Percentiles rank a stretch among this genome's conserved stretches.
These are phyloP conservation scores for Hypoxylon sp. DNA, from an alignment of 2,329 filamentous ascomycete genomes.

Conservation along the genomic window DNA sequence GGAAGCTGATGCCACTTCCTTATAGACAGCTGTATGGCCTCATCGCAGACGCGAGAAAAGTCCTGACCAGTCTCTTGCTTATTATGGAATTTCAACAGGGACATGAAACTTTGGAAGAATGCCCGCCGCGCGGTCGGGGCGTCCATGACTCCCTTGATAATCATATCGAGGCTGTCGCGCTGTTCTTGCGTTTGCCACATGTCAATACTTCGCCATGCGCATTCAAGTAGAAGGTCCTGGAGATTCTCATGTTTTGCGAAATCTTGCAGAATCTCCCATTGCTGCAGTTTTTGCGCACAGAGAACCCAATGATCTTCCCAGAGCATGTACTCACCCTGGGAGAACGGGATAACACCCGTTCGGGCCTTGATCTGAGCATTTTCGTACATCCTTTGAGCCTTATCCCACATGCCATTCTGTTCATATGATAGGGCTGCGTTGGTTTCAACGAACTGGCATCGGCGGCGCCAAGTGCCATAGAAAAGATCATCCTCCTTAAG, in stretches of 20 bases:
- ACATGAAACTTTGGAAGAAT: conserved; percentile 99
- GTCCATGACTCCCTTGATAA: conserved; percentile 98
- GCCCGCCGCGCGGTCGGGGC: conserved; percentile 92
- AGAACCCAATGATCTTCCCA: conserved; percentile 99
- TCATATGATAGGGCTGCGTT: conserved; percentile 98
- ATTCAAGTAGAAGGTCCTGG: conserved; percentile 94
- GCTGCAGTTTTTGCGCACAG: conserved; percentile 97
- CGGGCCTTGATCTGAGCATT: conserved; percentile 96
- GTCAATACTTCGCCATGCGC: conserved; percentile 95
- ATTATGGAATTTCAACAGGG: conserved; percentile 91
- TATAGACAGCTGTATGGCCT: conserved; percentile 96
- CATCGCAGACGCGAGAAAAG: conserved; percentile 92
- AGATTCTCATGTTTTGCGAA: conserved; percentile 99
- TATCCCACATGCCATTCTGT: conserved; percentile 99
- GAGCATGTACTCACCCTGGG: conserved; percentile 96
- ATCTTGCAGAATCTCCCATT: conserved; percentile 98
- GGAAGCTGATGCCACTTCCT: conserved; percentile 99
- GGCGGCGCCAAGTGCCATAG: conserved; percentile 95
- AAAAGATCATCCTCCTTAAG: conserved; percentile 97
- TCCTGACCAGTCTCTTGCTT: conserved; percentile 85
- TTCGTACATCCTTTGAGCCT: conserved; percentile 97
- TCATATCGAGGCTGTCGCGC: conserved; percentile 88
- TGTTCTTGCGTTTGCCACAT: conserved; percentile 92
- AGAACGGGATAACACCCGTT: conserved; percentile 96
- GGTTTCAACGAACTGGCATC: conserved; percentile 96